Evolutionary conservation across 1,139 yeast species (phyloP), one percentile per base, ranked within the genome.

Genomic region (Citeromyces hawaiiensis): DNA sequence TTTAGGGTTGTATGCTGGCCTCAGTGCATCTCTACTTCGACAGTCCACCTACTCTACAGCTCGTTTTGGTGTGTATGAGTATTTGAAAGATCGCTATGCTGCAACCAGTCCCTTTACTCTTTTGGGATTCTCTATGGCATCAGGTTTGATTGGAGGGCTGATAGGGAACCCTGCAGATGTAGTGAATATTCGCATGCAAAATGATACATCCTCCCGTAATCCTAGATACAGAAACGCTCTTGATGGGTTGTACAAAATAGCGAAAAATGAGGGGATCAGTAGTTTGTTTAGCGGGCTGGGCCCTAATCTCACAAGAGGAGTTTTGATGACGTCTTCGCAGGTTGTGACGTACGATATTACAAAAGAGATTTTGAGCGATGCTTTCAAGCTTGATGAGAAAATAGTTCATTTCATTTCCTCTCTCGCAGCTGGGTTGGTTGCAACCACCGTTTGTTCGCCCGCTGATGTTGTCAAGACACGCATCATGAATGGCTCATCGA

Each of bases 381-480:
- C 57, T 4, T 45, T 75, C 2, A 57, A 63, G 11, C 56, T 79
- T 61, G 78, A 82, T 49, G 75, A 85, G 33, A 76, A 76, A 47
- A 55, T 76, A 0, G 83, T 94, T 2, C 94, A 85, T 56, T 83
- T 86, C 53, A 55, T 77, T 29, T 83, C 94, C 1, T 78, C 88
- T 3, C 63, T 83, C 43, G 55, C 81, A 45, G 94, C 94, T 1
- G 94, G 94, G 10, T 63, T 85, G 32, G 87, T 83, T 9, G 94
- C 94, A 4, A 85, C 95, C 1, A 86, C 95, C 0, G 82, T 83
- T 16, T 86, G 95, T 56, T 82, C 94, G 1, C 95, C 95, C 1
- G 94, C 91, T 8, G 95, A 86, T 57, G 96, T 86, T 8, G 80
- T 86, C 39, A 86, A 85, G 59, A 86, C 95, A 1, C 67, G 94